A percentile compares a stretch with the other conserved stretches of the same genome.
phyloP scores from a whole-genome alignment of 2,329 filamentous ascomycete species.

The Neoascochyta sp. region DNA sequence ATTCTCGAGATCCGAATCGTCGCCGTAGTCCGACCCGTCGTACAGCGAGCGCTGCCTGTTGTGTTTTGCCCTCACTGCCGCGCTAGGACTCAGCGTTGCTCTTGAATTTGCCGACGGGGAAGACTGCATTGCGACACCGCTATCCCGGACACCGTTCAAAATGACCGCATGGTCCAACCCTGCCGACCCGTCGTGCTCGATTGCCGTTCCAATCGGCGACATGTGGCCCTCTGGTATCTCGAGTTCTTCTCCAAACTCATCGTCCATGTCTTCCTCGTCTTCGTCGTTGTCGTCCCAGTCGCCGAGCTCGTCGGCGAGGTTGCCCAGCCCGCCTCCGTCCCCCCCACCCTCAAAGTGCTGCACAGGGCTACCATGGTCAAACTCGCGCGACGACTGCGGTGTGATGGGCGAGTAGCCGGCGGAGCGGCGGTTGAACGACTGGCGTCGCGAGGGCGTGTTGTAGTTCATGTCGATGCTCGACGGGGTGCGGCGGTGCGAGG shows the following conservation, averaged over 20 bases:
- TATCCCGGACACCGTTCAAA: conserved; percentile 42
- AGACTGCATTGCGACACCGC: conserved; percentile 45
- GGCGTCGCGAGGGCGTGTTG: conserved; percentile 33
- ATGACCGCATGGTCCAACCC: conserved; percentile 14
- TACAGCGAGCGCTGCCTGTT: conserved; percentile 52
- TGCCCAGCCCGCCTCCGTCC: conserved; percentile 61
- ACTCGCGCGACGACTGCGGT: conserved; percentile 40
- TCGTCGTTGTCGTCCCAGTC: conserved; percentile 60
- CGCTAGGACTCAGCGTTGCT: conserved; percentile 39
- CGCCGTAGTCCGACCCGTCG: conserved; percentile 71
- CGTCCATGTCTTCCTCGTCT: conserved; percentile 56
- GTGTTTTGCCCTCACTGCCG: conserved; percentile 37
- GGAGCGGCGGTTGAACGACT: conserved; percentile 40
- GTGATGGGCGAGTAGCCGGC: conserved; percentile 47
- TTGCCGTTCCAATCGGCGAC: conserved; percentile 27
- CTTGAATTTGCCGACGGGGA: conserved; percentile 33
- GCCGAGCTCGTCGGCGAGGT: conserved; percentile 76
- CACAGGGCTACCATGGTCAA: conserved; percentile 39
- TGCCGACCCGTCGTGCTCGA: conserved; percentile 34
- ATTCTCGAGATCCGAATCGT: conserved; percentile 65
- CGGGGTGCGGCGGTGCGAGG: conserved; percentile 39
- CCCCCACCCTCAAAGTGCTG: conserved; percentile 38
- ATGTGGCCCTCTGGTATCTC: conserved; percentile 21
- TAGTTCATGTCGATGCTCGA: conserved; percentile 45
- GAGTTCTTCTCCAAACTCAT: conserved; percentile 36